Base-by-base conservation (phyloP, 768 basidiomycete species). In the Antrodiella citrinella region DNA sequence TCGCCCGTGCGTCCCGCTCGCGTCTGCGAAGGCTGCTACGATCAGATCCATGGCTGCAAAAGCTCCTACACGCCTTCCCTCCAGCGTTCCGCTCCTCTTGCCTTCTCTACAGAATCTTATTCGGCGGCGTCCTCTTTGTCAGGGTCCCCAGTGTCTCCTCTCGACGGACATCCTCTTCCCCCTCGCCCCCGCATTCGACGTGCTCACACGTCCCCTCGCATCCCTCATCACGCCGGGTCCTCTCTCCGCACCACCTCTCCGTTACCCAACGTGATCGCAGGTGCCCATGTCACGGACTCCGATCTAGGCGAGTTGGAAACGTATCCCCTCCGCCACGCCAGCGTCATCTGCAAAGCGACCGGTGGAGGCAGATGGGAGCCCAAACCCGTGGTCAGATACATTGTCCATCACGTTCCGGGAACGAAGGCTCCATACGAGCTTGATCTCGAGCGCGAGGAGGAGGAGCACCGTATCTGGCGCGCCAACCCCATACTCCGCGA, bases 311-410 rank as follows among this genome's bases (percentile, higher is more conserved):
- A 85, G 62, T 73, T 90, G 23, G 81, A 81, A 46, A 75, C 82
- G 1, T 90, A 90, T 57, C 87, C 87, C 2, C 76, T 90, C 19
- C 72, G 76, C 40, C 77, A 80, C 49, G 77, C 81, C 2, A 79
- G 76, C 57, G 69, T 76, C 45, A 72, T 87, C 12, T 91, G 87
- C 69, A 91, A 90, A 58, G 83, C 82, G 1, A 77, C 79, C 18
- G 87, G 88, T 43, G 86, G 86, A 12, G 87, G 87, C 13, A 79
- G 88, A 26, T 90, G 87, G 87, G 77, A 78, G 55, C 87, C 88
- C 26, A 83, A 81, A 58, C 74, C 73, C 24, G 61, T 54, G 56
- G 61, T 61, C 21, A 75, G 74, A 46, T 70, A 74, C 54, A n/a
- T n/a, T n/a, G n/a, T n/a, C n/a, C n/a, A n/a, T n/a, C 75, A 82